Conservation (phyloP, 2,329 filamentous ascomycete genomes). For the Lecanosticta acicola region DNA sequence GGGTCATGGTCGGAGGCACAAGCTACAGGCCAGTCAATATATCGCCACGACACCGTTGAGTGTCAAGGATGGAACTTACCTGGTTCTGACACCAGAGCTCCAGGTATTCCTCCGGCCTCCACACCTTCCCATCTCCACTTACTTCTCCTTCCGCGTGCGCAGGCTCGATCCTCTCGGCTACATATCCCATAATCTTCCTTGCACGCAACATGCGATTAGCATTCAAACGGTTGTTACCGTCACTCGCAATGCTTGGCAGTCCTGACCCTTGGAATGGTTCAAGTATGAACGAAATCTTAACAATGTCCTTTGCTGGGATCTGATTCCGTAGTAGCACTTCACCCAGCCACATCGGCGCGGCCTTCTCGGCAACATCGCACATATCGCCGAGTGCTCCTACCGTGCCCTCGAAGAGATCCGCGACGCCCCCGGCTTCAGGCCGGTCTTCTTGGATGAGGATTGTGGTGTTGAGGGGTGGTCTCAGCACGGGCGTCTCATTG, state of each 20-base stretch:
- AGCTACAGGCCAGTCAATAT: constrained; percentile 35
- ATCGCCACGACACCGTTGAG: constrained; percentile 14
- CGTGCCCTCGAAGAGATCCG: constrained; percentile 86
- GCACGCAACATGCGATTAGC: constrained; percentile 95
- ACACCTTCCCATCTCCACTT: constrained; percentile 42
- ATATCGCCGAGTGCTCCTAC: constrained; percentile 72
- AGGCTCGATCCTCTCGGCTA: constrained; percentile 83
- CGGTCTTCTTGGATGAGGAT: constrained; percentile 62
- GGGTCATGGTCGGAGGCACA: constrained; percentile 76
- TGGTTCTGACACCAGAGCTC: constrained; percentile 93
- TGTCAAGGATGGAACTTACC: constrained; percentile 48
- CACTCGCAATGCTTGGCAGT: constrained; percentile 68
- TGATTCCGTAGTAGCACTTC: constrained; percentile 79
- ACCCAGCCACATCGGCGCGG: constrained; percentile 85
- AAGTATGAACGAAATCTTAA: constrained; percentile 92
- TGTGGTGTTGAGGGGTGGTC: constrained; percentile 59
- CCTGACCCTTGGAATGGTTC: constrained; percentile 64
- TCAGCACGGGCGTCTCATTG: constrained; percentile 70
- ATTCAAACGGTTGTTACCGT: constrained; percentile 84
- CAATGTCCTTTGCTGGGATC: constrained; percentile 79
- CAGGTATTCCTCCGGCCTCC: constrained; percentile 85
- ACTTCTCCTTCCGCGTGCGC: constrained; percentile 37
- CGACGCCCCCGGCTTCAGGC: constrained; percentile 58
- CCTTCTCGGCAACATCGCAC: constrained; percentile 76
- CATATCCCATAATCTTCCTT: constrained; percentile 87